phyloP scores from a whole-genome alignment of 1,284 basidiomycete species.

The Fomitiporia mediterranea region DNA sequence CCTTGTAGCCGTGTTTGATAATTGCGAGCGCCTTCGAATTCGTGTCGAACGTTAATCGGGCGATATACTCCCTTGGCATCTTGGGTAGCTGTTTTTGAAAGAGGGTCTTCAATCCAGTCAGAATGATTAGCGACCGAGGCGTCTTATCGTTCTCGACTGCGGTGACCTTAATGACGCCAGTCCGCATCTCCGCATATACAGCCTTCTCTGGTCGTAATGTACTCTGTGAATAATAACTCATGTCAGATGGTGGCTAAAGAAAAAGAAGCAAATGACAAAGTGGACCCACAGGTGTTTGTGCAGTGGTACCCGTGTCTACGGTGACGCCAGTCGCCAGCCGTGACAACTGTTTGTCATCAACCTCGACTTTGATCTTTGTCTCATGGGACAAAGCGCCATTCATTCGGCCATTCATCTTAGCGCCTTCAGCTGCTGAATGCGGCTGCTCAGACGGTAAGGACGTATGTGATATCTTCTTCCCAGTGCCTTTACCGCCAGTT shows the following conservation, averaged over 20 bases:
- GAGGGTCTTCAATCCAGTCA: conserved; percentile 93
- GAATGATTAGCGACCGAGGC: conserved; percentile 76
- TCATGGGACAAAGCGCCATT: conserved; percentile 47
- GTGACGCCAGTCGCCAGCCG: conserved; percentile 78
- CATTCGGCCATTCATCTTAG: conserved; percentile 38
- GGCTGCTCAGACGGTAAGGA: conserved; percentile 32
- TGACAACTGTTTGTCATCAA: conserved; percentile 68
- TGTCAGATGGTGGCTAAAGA: conserved; percentile 14
- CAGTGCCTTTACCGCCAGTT: conserved; percentile 53
- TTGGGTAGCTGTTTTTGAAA: conserved; percentile 98
- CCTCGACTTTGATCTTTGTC: conserved; percentile 67
- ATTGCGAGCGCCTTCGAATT: conserved; percentile 94
- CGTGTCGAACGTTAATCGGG: conserved; percentile 88
- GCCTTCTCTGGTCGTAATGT: conserved; percentile 65
- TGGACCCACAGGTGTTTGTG: conserved; percentile 45
- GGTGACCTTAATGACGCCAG: conserved; percentile 80
- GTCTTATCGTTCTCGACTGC: conserved; percentile 83
- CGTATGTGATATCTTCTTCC: conserved; percentile 55
- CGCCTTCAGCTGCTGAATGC: conserved; percentile 18
- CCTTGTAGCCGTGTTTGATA: conserved; percentile 91
- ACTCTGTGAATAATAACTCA: conserved; percentile 34
- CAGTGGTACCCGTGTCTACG: conserved; percentile 56
- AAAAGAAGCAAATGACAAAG: conserved; percentile 11
- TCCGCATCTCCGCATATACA: conserved; percentile 78
- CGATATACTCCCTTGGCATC: conserved; percentile 99